Evolutionary conservation across 805 yeast genomes (phyloP), one percentile per base, ranked within the genome.

Genomic region (Saccharomycopsis malanga): DNA sequence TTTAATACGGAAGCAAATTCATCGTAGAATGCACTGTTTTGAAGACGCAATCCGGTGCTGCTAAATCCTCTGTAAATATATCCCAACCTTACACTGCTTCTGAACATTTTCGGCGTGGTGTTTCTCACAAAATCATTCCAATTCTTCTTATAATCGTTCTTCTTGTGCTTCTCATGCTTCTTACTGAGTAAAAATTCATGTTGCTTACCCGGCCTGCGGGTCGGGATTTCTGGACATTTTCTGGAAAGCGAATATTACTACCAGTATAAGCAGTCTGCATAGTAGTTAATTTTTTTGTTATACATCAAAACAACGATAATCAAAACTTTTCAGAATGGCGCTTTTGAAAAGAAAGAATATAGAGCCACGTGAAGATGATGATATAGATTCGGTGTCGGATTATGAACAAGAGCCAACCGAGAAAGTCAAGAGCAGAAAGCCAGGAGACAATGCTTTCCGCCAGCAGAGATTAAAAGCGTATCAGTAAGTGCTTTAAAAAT

Each of bases 391-490:
- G 12, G 32, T 43, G 24, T 46, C 50, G n/a, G 50, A 46, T 23
- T 37, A 24, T 22, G 50, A 46, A 21, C 21, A 41, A 32, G 50
- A 46, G 32, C 42, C 42, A 5, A 21, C 35, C 23, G 43, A 38
- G 22, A 46, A 42, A 22, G 43, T 30, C 4, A 49, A 49, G 30
- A 39, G 34, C n/a, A 45, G 50, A 43, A 49, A 45, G 46, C 55
- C 55, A 36, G 49, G 43, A 12, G 53, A 49, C 18, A 85, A 91
- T 4, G 91, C 89, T 2, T 85, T 85, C 59, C 73, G 89, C 59
- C 94, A 84, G 56, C 83, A 77, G 54, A 64, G 83, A 56, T 60
- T 77, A 53, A 76, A 76, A 56, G 72, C 81, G 35, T 77, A 81
- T 79, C 81, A 77, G 56, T 50, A 48, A 38, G 53, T 50, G 21